Evolutionary conservation across 192 early-diverging fungal genomes (phyloP).

Genomic region (Coemansia reversa): DNA sequence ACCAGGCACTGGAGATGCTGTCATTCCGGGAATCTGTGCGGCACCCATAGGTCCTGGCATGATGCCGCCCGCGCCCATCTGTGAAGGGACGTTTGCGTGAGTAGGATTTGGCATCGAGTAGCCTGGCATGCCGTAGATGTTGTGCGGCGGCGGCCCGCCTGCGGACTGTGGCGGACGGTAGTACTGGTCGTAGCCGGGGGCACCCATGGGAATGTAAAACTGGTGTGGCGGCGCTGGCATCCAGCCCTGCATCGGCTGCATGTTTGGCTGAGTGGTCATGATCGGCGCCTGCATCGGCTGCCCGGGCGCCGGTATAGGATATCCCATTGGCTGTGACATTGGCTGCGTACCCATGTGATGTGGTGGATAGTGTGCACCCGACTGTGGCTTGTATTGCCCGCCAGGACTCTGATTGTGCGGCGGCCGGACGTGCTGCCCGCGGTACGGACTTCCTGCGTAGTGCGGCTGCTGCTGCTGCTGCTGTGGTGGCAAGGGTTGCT

Average conservation of each 20-base stretch:
- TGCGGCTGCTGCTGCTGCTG: conserved; percentile 25
- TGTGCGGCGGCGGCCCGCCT: conserved; percentile 38
- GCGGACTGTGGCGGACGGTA: conserved; percentile 34
- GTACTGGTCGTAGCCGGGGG: conserved; percentile 47
- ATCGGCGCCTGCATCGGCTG: conserved; percentile 49
- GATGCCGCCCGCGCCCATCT: conserved; percentile 38
- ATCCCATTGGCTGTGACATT: conserved; percentile 48
- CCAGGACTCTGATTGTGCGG: conserved; percentile 42
- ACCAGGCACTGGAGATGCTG: conserved; percentile 41
- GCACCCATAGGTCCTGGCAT: conserved; percentile 29
- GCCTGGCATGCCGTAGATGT: conserved; percentile 39
- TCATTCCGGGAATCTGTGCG: conserved; percentile 47
- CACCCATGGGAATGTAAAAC: conserved; percentile 47
- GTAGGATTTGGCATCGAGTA: conserved; percentile 44
- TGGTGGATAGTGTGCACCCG: conserved; percentile 36
- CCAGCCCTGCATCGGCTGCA: conserved; percentile 52
- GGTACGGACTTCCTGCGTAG: conserved; percentile 38
- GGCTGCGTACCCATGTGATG: conserved; percentile 45
- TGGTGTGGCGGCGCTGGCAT: conserved; percentile 44
- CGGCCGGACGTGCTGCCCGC: conserved; percentile 43
- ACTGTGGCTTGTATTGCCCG: conserved; percentile 44
- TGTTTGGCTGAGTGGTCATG: conserved; percentile 49
- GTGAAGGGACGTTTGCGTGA: conserved; percentile 26
- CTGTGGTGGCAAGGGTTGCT: conserved; percentile 20
- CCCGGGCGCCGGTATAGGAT: conserved; percentile 37